Evolutionary conservation across 257 asterid genomes (phyloP).

Genomic region (Pogostemon cablin): DNA sequence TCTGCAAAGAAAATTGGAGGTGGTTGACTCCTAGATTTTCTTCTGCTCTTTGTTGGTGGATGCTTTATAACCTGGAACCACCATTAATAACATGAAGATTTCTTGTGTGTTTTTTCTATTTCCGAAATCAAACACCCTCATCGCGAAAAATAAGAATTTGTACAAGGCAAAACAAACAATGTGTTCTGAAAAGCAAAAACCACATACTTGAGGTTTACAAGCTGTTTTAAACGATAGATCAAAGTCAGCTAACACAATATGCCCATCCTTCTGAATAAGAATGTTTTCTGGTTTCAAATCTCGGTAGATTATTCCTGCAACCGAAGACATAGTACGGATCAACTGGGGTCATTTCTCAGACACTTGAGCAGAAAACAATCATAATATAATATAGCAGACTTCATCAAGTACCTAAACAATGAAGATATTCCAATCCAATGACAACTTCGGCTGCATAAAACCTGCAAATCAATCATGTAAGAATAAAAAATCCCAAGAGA

Average conservation of each 20-base stretch:
- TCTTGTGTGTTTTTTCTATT: not conserved
- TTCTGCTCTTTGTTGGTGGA: conserved; percentile 57
- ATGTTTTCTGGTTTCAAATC: conserved; percentile 96
- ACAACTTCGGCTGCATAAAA: conserved; percentile 95
- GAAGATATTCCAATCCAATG: conserved; percentile 95
- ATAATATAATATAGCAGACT: not conserved
- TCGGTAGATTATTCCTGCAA: conserved; percentile 89
- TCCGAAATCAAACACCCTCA: too few species aligned
- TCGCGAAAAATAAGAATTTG: not conserved
- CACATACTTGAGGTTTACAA: conserved; percentile 85
- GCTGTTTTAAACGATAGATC: conserved; percentile 86
- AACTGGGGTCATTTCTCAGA: conserved; percentile 23
- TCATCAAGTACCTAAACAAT: conserved; percentile 79
- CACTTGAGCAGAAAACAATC: conserved; percentile 1
- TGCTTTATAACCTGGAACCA: conserved; percentile 72
- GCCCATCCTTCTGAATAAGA: conserved; percentile 89
- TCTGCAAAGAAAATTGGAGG: conserved; percentile 89
- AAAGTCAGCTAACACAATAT: conserved; percentile 76
- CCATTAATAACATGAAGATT: conserved; percentile 4
- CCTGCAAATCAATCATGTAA: conserved; percentile 46
- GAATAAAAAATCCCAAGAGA: conserved; percentile 21
- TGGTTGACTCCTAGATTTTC: conserved; percentile 74
- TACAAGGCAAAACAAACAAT: not conserved
- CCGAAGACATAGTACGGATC: conserved; percentile 26
- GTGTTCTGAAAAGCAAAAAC: conserved; percentile 9